Conservation (phyloP, 441 rosid genomes). For the Cnidoscolus chayamansa region DNA sequence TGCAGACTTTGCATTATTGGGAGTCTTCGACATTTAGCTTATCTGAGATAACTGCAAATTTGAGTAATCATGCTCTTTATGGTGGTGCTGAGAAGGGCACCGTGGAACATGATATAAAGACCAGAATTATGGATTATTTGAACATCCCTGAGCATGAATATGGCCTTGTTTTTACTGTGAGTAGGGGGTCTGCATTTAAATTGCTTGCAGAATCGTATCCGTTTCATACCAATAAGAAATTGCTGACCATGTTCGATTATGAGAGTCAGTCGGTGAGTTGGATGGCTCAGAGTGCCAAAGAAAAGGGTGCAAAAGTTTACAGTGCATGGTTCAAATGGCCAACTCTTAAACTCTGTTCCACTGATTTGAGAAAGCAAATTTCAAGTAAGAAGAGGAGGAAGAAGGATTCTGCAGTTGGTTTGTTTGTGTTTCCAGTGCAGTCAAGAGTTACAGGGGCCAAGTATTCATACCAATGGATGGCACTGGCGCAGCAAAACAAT, state of each 20-base stretch:
- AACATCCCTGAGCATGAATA: slow-evolving; percentile 96
- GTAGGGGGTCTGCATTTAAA: slow-evolving; percentile 93
- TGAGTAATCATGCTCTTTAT: slow-evolving; percentile 90
- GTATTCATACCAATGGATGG: slow-evolving; percentile 99
- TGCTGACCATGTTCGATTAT: slow-evolving; percentile 91
- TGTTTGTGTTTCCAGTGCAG: slow-evolving; percentile 97
- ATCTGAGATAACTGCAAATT: slow-evolving; percentile 91
- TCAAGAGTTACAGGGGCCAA: slow-evolving; percentile 91
- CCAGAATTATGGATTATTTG: slow-evolving; percentile 87
- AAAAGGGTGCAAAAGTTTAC: slow-evolving; percentile 80
- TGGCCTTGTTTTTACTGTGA: slow-evolving; percentile 93
- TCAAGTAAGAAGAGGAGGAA: slow-evolving; percentile 77
- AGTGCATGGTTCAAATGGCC: slow-evolving; percentile 99
- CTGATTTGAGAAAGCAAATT: slow-evolving; percentile 86
- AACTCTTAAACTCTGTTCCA: slow-evolving; percentile 85
- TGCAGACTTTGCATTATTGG: slow-evolving; percentile 87
- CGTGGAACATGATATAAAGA: slow-evolving; percentile 81
- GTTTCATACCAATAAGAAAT: slow-evolving; percentile 75
- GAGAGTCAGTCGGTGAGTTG: slow-evolving; percentile 93
- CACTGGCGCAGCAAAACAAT: slow-evolving; percentile 89
- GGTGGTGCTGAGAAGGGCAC: slow-evolving; percentile 95
- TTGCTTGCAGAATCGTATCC: slow-evolving; percentile 89
- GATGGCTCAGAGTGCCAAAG: slow-evolving; percentile 93
- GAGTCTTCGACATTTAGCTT: slow-evolving; percentile 92
- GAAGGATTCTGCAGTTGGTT: slow-evolving; percentile 83